Conservation (phyloP, 2,329 filamentous ascomycete species). For the Tolypocladium tropicale region DNA sequence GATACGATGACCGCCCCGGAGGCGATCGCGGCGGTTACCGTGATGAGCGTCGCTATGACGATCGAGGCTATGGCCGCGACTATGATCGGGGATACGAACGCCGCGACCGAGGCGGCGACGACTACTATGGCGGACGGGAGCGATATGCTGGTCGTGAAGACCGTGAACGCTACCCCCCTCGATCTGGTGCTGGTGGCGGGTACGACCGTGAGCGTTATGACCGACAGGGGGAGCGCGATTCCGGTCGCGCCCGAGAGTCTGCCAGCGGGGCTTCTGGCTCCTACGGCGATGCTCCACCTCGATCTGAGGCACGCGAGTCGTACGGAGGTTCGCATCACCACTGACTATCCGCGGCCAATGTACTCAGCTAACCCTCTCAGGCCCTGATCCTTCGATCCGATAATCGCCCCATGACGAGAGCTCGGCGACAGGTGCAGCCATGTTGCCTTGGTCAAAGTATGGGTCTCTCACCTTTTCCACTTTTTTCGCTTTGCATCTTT, state of each 20-base stretch:
- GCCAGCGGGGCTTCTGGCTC: constrained; percentile 23
- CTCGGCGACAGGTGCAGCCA: no score
- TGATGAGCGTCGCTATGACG: constrained; percentile 35
- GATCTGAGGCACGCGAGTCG: constrained; percentile 31
- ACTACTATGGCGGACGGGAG: constrained; percentile 26
- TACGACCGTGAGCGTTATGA: constrained; percentile 42
- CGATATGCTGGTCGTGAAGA: constrained; percentile 34
- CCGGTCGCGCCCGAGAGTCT: constrained; percentile 28
- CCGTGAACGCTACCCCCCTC: constrained; percentile 29
- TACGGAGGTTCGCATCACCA: constrained; percentile 29
- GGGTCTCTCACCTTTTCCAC: constrained; percentile 4
- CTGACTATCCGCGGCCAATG: constrained; percentile 7
- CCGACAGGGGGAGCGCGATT: constrained; percentile 30
- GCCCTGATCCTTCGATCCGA: constrained; percentile 17
- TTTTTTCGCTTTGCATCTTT: constrained; percentile 15
- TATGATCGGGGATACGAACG: constrained; percentile 48
- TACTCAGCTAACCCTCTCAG: constrained; percentile 18
- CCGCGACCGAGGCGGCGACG: constrained; percentile 32
- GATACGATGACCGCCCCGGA: constrained; percentile 30
- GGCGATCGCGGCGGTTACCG: constrained; percentile 40
- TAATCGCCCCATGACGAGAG: constrained; percentile 5
- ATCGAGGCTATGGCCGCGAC: constrained; percentile 39
- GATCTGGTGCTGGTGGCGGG: constrained; percentile 26
- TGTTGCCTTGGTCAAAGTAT: constrained; percentile 4
- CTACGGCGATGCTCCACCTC: constrained; percentile 31